Base-by-base conservation (phyloP, 2,329 filamentous ascomycete genomes). In the Fusarium denticulatum region DNA sequence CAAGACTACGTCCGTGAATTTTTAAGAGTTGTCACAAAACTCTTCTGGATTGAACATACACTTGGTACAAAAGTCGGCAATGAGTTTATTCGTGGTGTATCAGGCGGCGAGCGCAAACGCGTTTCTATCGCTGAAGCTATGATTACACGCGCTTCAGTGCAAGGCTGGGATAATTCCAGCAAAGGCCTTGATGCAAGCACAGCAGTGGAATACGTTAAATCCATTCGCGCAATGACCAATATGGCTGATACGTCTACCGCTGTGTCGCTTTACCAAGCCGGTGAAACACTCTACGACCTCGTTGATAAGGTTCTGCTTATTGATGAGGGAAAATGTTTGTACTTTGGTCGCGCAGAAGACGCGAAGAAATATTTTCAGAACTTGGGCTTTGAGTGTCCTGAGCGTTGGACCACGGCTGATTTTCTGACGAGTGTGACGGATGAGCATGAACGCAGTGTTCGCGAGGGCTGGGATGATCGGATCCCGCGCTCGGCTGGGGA, bases 371-470 rank as follows among this genome's bases (percentile, higher is more conserved):
- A 93, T 78, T 95, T 95, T 72, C 81, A 90, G 53, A 83, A 88
- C n/a, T 85, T 95, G 40, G 93, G 93, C 0, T 95, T 94, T 74
- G 85, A 89, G 22, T 94, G 92, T 76, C 92, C 93, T 0, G 87
- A 90, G 28, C 88, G 93, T 20, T 90, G 91, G 87, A 94, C 92
- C 0, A 91, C 91, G 0, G 90, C 85, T 24, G 93, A 96, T 79
- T 96, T 95, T 81, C 82, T 95, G 39, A 95, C 93, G 0, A 94
- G 92, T 5, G 91, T 95, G 77, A 94, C 90, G 13, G 94, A 96
- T 79, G 89, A 91, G 3, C 89, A 88, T 15, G 93, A 94, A 77
- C 88, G 94, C 40, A 86, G 88, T 22, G 91, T 95, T 79, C 88
- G 91, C 26, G 81, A 85, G 1, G 92, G 92, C 2, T 91, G 86